phyloP scores from a whole-genome alignment of 2,329 filamentous ascomycete genomes.

The Exophiala alcalophila region DNA sequence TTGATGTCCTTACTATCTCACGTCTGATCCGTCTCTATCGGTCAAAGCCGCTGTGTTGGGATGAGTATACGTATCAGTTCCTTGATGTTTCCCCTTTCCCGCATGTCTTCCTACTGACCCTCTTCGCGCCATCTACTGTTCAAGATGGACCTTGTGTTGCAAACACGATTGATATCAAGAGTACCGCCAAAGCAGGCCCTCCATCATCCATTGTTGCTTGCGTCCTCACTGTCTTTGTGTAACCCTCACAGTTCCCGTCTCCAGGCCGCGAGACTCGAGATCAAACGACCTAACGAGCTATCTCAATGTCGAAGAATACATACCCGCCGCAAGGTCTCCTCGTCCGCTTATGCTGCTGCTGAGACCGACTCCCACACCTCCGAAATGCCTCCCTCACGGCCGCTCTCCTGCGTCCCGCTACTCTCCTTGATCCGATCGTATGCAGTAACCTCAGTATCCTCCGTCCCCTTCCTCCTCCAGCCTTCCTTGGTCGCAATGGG shows the following conservation, averaged over 20 bases:
- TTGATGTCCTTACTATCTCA: background rate
- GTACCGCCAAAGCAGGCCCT: conserved; percentile 7
- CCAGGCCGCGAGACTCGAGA: background rate
- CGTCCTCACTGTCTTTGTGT: conserved; percentile 1
- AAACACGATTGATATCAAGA: conserved; percentile 1
- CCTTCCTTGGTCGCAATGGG: conserved; percentile 68
- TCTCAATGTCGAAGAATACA: conserved; percentile 22
- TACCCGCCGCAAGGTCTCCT: conserved; percentile 24
- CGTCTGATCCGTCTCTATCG: no score
- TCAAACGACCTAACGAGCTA: background rate
- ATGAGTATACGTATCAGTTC: conserved; percentile 3
- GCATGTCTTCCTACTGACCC: background rate
- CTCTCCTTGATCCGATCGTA: conserved; percentile 29
- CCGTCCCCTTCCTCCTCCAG: conserved; percentile 55
- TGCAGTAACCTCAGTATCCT: conserved; percentile 30
- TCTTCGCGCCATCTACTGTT: background rate
- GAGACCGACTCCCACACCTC: conserved; percentile 1
- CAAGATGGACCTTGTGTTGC: conserved; percentile 14
- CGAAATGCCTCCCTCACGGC: conserved; percentile 14
- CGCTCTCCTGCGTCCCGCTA: conserved; percentile 28
- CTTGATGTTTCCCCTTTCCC: background rate
- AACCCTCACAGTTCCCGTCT: background rate
- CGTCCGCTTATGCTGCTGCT: conserved; percentile 13
- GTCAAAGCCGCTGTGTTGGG: no score
- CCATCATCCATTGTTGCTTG: background rate